A percentile compares a stretch with the other conserved stretches of the same genome.
Conservation (phyloP, 306 rosid species). For the Cucumis cinereus region DNA sequence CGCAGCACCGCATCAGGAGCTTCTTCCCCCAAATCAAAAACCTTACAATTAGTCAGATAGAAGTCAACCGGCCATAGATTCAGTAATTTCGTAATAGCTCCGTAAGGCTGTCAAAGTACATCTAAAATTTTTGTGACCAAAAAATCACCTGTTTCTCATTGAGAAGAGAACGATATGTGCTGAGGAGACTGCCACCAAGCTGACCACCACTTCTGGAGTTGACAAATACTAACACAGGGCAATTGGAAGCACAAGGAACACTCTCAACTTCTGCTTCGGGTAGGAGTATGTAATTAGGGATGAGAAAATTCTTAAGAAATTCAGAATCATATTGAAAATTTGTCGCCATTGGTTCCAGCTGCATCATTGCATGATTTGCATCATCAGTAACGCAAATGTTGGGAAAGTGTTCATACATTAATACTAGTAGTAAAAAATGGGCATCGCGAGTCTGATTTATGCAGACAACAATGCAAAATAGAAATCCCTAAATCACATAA, state of each 20-base stretch:
- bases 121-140: neutral
- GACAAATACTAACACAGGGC: conserved; percentile 70
- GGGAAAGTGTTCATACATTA: neutral
- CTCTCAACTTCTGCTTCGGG: conserved; percentile 25
- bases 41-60: conserved; percentile 29
- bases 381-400: neutral
- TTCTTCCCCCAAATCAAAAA: conserved; percentile 76
- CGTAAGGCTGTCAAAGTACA: neutral
- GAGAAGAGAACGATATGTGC: conserved; percentile 45
- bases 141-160: conserved; percentile 48
- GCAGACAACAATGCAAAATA: neutral
- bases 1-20: conserved; percentile 64
- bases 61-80: conserved; percentile 12
- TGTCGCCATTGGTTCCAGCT: conserved; percentile 32
- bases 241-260: conserved; percentile 21
- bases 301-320: conserved; percentile 37
- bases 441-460: neutral
- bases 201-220: conserved; percentile 97
- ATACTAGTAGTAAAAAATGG: neutral
- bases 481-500: neutral
- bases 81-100: neutral
- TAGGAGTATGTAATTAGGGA: conserved; percentile 56
- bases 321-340: conserved; percentile 14
- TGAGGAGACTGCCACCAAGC: conserved; percentile 75
- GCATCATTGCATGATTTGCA: conserved; percentile 6